Conservation (phyloP, 2,329 filamentous ascomycete species). For the Fusarium sp. region DNA sequence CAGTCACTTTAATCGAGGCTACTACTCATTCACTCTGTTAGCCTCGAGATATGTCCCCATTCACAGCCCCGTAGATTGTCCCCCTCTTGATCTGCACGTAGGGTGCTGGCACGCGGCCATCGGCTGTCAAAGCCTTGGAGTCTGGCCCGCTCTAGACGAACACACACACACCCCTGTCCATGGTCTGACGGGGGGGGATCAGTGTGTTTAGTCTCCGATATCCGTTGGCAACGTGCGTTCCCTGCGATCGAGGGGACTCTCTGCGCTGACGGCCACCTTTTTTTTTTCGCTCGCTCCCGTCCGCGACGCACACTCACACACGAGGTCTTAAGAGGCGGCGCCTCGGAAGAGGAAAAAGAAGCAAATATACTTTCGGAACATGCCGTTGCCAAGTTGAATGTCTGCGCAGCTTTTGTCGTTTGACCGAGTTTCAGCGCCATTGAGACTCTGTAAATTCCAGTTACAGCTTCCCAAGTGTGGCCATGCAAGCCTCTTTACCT, state of each 20-base stretch:
- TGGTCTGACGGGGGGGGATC: not conserved
- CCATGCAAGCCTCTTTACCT: not conserved
- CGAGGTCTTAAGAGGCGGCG: not conserved
- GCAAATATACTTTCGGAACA: not conserved
- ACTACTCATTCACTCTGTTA: not conserved
- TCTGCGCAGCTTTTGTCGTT: not conserved
- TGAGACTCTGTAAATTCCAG: not conserved
- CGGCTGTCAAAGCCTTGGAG: conserved; percentile 9
- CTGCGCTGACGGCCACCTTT: not conserved
- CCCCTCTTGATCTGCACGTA: conserved; percentile 40
- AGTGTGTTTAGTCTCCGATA: conserved; percentile 17
- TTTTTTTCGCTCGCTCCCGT: not conserved
- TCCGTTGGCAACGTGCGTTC: conserved; percentile 27
- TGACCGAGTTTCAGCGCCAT: not conserved
- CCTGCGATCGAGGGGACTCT: conserved; percentile 22
- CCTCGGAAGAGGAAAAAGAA: not conserved
- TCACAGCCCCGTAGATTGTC: too few relatives aligned
- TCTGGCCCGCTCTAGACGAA: conserved; percentile 1
- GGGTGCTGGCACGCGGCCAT: conserved; percentile 32
- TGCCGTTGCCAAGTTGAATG: not conserved
- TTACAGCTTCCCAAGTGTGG: not conserved
- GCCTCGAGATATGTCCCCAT: not conserved
- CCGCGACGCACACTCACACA: not conserved
- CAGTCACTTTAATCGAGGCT: not conserved
- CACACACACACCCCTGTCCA: conserved; percentile 5